Conservation (phyloP, 225 moss, liverwort and hornwort genomes). For the Ulota crispa region DNA sequence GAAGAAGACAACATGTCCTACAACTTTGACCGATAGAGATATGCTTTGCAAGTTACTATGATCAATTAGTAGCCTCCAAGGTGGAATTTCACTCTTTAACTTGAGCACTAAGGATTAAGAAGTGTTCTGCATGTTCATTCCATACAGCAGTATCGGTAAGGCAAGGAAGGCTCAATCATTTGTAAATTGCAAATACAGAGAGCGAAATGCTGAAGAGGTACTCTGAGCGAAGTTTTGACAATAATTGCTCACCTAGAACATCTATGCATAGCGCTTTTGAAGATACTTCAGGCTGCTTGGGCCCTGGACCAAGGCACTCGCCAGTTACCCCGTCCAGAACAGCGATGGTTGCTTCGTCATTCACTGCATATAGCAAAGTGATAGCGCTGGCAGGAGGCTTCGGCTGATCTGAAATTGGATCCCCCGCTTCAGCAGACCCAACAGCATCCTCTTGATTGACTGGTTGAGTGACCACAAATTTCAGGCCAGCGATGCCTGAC, state of each 20-base stretch:
- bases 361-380: slow-evolving; percentile 60
- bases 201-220: background rate
- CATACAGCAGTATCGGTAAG: background rate
- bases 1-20: background rate
- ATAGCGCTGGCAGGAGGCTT: slow-evolving; percentile 22
- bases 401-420: slow-evolving; percentile 29
- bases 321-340: slow-evolving; percentile 74
- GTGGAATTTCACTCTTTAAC: background rate
- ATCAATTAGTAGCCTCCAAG: background rate
- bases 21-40: background rate
- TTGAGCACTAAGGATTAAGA: background rate
- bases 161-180: background rate
- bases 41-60: background rate
- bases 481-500: slow-evolving; percentile 62
- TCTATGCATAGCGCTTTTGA: slow-evolving; percentile 65
- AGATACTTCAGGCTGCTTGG: slow-evolving; percentile 54
- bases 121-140: background rate
- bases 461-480: slow-evolving; percentile 46
- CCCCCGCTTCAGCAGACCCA: slow-evolving; percentile 34
- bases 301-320: slow-evolving; percentile 46
- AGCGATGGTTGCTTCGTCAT: slow-evolving; percentile 64
- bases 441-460: slow-evolving; percentile 35
- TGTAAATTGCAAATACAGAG: background rate
- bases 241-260: slow-evolving; percentile 66
- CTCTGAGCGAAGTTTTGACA: background rate